A percentile compares a stretch with the other conserved stretches of the same genome.
Conservation (phyloP, 2,329 filamentous ascomycete genomes). For the Pseudopyricularia javanii region DNA sequence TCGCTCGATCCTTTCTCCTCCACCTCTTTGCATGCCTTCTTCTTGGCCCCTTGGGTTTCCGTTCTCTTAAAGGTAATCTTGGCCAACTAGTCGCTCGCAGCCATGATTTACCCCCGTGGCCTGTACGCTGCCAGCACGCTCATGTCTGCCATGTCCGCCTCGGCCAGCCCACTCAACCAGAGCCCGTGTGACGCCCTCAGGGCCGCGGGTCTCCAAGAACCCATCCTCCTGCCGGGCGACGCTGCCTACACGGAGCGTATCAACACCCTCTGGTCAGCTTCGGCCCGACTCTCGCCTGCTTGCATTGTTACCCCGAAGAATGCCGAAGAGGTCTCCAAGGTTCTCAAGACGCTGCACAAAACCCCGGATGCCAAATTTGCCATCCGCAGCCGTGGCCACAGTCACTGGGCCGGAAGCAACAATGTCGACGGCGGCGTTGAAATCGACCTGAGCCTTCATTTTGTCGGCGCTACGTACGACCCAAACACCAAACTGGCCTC, state of each 20-base stretch:
- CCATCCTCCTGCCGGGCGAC: not conserved
- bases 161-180: not conserved
- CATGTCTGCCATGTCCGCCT: conserved; percentile 1
- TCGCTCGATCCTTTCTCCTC: not conserved
- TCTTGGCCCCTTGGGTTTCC: not conserved
- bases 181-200: not conserved
- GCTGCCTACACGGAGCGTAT: conserved; percentile 6
- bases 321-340: conserved; percentile 21
- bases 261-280: conserved; percentile 7
- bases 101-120: not conserved
- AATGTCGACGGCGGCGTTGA: conserved; percentile 23
- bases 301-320: conserved; percentile 8
- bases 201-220: conserved; percentile 1
- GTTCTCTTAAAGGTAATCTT: not conserved
- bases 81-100: not conserved
- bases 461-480: conserved; percentile 18
- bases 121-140: conserved; percentile 1
- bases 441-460: conserved; percentile 19
- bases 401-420: conserved; percentile 18
- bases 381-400: conserved; percentile 25
- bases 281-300: not conserved
- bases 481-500: conserved; percentile 14
- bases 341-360: conserved; percentile 18
- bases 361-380: conserved; percentile 20
- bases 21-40: not conserved